These are phyloP conservation scores for Aquilaria malaccensis DNA, from an alignment of 345 rosid species.

Conservation along the genomic window DNA sequence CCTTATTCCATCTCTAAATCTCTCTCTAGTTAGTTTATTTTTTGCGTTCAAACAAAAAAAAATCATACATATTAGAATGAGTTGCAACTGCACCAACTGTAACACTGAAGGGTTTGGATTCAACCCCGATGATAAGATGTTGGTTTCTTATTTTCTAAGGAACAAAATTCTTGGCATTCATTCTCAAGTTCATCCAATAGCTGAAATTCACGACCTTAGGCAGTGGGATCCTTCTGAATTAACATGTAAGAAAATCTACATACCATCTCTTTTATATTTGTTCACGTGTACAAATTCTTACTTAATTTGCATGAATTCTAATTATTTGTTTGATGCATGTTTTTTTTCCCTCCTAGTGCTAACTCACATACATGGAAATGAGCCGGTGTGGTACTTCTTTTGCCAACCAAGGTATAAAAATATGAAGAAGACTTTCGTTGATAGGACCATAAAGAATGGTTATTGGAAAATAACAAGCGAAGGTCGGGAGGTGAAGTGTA, in stretches of 20 bases:
- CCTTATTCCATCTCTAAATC: too few species aligned
- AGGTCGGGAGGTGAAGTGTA: constrained; percentile 12
- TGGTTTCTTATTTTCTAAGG: too few species aligned
- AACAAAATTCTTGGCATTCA: too few species aligned
- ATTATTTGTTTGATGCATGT: background rate
- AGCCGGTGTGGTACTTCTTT: constrained; percentile 35
- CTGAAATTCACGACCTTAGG: too few species aligned
- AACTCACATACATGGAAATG: constrained; percentile 13
- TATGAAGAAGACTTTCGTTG: constrained; percentile 11
- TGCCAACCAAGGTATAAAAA: constrained; percentile 22
- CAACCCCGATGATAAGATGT: too few species aligned
- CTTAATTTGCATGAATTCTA: background rate
- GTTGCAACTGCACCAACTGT: too few species aligned
- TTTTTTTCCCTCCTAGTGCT: constrained; percentile 7
- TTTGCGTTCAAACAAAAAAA: too few species aligned
- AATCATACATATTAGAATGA: too few species aligned
- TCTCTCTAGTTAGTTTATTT: too few species aligned
- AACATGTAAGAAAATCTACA: background rate
- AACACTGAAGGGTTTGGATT: too few species aligned
- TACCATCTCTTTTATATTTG: background rate
- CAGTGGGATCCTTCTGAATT: too few species aligned
- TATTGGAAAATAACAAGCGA: constrained; percentile 49
- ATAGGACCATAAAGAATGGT: constrained; percentile 28
- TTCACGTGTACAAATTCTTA: background rate
- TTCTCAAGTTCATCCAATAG: too few species aligned